These are phyloP conservation scores for Termitomyces eurrhizus DNA, from an alignment of 768 basidiomycete species.

Conservation along the genomic window DNA sequence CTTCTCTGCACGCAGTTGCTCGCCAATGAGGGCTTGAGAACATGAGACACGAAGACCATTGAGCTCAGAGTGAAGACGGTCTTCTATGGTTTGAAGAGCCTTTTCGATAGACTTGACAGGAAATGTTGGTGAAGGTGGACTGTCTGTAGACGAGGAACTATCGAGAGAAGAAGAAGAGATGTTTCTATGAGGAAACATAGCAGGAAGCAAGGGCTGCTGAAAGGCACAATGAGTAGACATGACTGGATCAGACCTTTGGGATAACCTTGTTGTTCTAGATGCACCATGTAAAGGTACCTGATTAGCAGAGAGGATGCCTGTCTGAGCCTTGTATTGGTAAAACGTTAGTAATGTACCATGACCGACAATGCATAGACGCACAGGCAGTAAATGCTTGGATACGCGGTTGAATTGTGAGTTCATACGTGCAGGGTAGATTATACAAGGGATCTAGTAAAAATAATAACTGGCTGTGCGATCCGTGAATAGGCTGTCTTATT, in stretches of 20 bases:
- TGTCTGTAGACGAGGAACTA: not conserved
- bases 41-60: no score
- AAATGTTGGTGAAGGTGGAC: not conserved
- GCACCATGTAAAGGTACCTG: constrained; percentile 8
- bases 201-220: not conserved
- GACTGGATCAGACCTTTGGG: not conserved
- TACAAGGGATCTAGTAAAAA: not conserved
- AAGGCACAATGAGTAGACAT: not conserved
- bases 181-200: not conserved
- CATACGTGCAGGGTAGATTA: no score
- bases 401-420: not conserved
- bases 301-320: not conserved
- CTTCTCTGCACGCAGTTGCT: constrained; percentile 27
- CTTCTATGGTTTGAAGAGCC: no score
- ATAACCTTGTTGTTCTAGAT: not conserved
- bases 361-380: not conserved
- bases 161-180: not conserved
- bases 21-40: constrained; percentile 23
- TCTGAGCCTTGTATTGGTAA: no score
- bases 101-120: constrained; percentile 19
- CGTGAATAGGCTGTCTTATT: not conserved
- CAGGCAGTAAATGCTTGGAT: not conserved
- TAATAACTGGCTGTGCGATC: not conserved
- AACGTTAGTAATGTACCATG: not conserved
- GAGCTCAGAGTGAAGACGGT: no score